Evolutionary conservation across 2,329 filamentous ascomycete genomes (phyloP).

Genomic region (Neurospora sp.): DNA sequence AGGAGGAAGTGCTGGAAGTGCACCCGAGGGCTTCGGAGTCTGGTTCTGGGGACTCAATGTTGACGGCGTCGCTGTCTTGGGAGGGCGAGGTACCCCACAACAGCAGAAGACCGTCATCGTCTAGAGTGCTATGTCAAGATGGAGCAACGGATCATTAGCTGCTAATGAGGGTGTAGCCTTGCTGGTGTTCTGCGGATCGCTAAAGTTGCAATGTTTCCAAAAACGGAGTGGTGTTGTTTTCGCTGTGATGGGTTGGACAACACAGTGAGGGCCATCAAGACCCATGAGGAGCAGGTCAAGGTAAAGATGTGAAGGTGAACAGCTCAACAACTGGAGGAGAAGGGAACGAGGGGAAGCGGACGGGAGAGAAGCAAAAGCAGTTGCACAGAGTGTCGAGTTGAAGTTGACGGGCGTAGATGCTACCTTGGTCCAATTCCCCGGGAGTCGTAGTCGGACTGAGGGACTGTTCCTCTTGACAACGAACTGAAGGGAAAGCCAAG

Average conservation of each 20-base stretch:
- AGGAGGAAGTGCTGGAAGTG: slow-evolving; percentile 12
- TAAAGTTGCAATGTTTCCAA: not conserved
- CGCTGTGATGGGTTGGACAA: not conserved
- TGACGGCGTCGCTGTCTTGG: slow-evolving; percentile 3
- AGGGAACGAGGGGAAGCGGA: not conserved
- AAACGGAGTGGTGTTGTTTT: not conserved
- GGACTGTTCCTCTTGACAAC: not conserved
- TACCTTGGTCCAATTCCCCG: not conserved
- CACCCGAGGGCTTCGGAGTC: not conserved
- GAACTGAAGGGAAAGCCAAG: not conserved
- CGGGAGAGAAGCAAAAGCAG: not conserved
- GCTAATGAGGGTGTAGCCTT: not conserved
- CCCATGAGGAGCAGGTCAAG: not conserved
- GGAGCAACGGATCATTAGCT: not conserved
- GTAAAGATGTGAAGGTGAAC: not conserved
- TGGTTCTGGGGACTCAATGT: not conserved
- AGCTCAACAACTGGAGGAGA: not conserved
- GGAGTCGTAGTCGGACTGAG: not conserved
- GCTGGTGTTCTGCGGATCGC: not conserved
- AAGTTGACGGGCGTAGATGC: not conserved
- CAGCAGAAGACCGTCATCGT: slow-evolving; percentile 28
- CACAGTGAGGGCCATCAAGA: not conserved
- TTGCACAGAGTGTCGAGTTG: not conserved
- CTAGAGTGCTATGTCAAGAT: not conserved
- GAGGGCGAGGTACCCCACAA: slow-evolving; percentile 17